Conservation (phyloP, 2,329 filamentous ascomycete genomes). For the Hypoxylon sp. region DNA sequence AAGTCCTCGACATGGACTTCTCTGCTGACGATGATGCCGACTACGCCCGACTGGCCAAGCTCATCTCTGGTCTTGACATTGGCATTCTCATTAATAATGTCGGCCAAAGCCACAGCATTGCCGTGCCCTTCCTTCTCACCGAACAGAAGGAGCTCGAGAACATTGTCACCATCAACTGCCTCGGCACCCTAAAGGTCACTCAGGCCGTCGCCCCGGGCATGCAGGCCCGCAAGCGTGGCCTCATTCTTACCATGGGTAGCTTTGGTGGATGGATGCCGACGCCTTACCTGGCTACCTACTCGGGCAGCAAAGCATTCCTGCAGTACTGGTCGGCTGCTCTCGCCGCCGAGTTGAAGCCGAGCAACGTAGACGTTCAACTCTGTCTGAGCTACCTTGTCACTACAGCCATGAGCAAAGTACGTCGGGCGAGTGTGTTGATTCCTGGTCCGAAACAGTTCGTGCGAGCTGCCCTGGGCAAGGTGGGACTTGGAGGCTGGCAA, state of each 20-base stretch:
- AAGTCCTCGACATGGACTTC: slow-evolving; percentile 93
- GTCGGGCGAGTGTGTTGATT: slow-evolving; percentile 79
- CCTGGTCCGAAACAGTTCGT: slow-evolving; percentile 89
- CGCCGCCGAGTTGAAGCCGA: slow-evolving; percentile 81
- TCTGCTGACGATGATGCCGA: slow-evolving; percentile 81
- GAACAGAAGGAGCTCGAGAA: slow-evolving; percentile 82
- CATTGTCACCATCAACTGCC: slow-evolving; percentile 96
- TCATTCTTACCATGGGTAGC: slow-evolving; percentile 97
- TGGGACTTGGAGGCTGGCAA: slow-evolving; percentile 85
- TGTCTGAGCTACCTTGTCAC: slow-evolving; percentile 94
- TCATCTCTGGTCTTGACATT: slow-evolving; percentile 81
- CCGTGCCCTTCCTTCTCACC: slow-evolving; percentile 88
- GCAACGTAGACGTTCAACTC: slow-evolving; percentile 90
- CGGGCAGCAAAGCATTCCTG: slow-evolving; percentile 96
- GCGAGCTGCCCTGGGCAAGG: slow-evolving; percentile 78
- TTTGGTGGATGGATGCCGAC: slow-evolving; percentile 94
- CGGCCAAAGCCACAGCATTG: slow-evolving; percentile 92
- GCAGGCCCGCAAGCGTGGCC: slow-evolving; percentile 83
- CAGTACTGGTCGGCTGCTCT: slow-evolving; percentile 95
- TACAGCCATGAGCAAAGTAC: slow-evolving; percentile 96
- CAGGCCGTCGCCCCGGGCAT: slow-evolving; percentile 87
- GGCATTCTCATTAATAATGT: slow-evolving; percentile 97
- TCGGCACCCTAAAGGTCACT: slow-evolving; percentile 89
- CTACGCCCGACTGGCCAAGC: slow-evolving; percentile 77
- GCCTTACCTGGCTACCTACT: slow-evolving; percentile 94